Percentiles rank a stretch among this genome's conserved stretches.
Evolutionary conservation across 179 eudicot genomes (phyloP).

Genomic region (Corrigiola litoralis): DNA sequence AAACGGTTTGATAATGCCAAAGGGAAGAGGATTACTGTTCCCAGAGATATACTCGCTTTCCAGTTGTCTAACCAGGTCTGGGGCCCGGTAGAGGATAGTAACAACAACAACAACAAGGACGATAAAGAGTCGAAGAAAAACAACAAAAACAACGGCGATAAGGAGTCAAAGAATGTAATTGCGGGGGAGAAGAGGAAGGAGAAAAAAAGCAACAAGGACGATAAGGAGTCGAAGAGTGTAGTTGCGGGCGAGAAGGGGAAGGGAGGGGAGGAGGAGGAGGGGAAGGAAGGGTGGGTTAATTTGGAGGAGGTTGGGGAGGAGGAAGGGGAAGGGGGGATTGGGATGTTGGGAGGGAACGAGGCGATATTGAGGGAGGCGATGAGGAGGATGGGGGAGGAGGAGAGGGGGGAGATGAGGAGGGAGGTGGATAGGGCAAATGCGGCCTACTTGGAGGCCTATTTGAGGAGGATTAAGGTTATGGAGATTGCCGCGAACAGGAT

Average conservation of each 20-base stretch:
- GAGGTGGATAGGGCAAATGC: neutral
- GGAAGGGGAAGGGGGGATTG: neutral
- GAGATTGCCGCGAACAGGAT: neutral
- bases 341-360: neutral
- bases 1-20: conserved; percentile 29
- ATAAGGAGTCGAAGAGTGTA: neutral
- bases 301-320: neutral
- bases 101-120: neutral
- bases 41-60: conserved; percentile 28
- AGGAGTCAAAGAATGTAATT: neutral
- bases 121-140: conserved; percentile 14
- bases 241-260: neutral
- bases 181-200: neutral
- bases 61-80: conserved; percentile 41
- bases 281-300: no score
- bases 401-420: neutral
- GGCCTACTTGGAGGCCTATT: conserved; percentile 1
- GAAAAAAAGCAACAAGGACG: no score
- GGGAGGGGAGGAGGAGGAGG: neutral
- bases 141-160: no score
- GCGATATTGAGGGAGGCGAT: neutral
- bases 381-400: neutral
- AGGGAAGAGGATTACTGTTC: conserved; percentile 24
- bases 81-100: conserved; percentile 8
- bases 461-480: conserved; percentile 9